Evolutionary conservation across 164 flowering plant genomes (phyloP).

Genomic region (Santalum album): DNA sequence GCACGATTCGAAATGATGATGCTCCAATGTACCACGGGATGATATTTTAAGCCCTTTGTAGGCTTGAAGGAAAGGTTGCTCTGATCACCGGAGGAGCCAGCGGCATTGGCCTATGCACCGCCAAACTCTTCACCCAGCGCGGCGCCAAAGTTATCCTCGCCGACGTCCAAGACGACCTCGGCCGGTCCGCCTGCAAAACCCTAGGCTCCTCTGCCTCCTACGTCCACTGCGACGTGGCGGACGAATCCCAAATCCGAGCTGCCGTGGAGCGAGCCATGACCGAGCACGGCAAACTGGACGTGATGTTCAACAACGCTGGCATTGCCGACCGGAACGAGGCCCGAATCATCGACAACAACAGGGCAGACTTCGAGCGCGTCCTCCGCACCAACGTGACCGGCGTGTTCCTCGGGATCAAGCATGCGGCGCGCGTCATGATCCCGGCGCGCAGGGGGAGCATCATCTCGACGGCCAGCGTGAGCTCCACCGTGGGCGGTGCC

Average conservation of each 20-base stretch:
- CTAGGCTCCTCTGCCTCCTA: not conserved
- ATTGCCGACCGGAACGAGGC: too few species aligned
- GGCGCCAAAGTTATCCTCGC: constrained; percentile 35
- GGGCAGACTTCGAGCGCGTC: not conserved
- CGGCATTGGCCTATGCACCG: constrained; percentile 11
- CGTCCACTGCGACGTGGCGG: not conserved
- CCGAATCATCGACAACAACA: too few species aligned
- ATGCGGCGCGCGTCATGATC: not conserved
- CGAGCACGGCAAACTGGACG: too few species aligned
- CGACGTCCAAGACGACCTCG: constrained; percentile 33
- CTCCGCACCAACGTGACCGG: not conserved
- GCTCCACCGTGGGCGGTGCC: not conserved
- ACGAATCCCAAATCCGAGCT: too few species aligned
- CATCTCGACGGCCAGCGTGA: not conserved
- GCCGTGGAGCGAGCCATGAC: too few species aligned
- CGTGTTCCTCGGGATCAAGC: not conserved
- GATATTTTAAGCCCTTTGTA: not conserved
- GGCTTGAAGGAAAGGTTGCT: constrained; percentile 13
- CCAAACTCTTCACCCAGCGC: constrained; percentile 8
- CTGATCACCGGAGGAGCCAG: constrained; percentile 17
- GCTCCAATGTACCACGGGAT: too few species aligned
- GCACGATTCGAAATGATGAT: too few species aligned
- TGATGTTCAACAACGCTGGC: too few species aligned
- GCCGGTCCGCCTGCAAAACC: constrained; percentile 13
- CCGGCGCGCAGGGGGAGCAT: not conserved